A percentile compares a stretch with the other conserved stretches of the same genome.
Conservation (phyloP, 495 filamentous ascomycete species). For the Collariella sp. region DNA sequence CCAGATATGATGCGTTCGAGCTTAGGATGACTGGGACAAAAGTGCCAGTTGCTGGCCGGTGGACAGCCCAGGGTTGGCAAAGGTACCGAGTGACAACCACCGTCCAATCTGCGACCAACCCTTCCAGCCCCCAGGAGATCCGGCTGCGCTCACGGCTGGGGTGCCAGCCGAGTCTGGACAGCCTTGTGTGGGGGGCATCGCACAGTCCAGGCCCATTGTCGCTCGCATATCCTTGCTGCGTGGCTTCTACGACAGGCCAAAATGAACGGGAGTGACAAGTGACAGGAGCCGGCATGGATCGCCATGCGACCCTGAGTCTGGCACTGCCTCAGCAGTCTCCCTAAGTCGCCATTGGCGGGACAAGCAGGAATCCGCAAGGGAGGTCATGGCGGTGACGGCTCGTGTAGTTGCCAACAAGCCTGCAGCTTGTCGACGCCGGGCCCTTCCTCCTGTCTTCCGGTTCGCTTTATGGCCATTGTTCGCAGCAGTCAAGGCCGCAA, state of each 20-base stretch:
- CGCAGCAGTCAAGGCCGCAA: not conserved
- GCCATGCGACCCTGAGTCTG: no score
- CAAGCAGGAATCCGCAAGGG: slow-evolving; percentile 4
- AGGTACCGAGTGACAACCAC: not conserved
- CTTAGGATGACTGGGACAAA: no score
- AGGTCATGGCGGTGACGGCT: slow-evolving; percentile 2
- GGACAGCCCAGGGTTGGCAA: not conserved
- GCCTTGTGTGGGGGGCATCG: not conserved
- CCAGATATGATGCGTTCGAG: no score
- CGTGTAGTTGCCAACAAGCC: not conserved
- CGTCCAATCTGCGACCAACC: no score
- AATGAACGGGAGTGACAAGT: not conserved
- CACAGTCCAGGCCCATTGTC: no score
- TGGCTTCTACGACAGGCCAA: no score
- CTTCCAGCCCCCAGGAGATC: no score
- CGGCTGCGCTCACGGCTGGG: not conserved
- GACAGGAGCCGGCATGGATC: not conserved
- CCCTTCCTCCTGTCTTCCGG: not conserved
- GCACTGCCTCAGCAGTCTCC: not conserved
- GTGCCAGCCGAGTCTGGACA: not conserved
- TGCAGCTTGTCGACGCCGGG: slow-evolving; percentile 15
- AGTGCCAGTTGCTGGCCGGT: no score
- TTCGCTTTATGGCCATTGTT: not conserved
- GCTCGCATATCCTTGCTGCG: no score
- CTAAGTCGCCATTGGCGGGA: not conserved